phyloP scores from a whole-genome alignment of 352 stramenopile genomes.

The Globisporangium viniferum region DNA sequence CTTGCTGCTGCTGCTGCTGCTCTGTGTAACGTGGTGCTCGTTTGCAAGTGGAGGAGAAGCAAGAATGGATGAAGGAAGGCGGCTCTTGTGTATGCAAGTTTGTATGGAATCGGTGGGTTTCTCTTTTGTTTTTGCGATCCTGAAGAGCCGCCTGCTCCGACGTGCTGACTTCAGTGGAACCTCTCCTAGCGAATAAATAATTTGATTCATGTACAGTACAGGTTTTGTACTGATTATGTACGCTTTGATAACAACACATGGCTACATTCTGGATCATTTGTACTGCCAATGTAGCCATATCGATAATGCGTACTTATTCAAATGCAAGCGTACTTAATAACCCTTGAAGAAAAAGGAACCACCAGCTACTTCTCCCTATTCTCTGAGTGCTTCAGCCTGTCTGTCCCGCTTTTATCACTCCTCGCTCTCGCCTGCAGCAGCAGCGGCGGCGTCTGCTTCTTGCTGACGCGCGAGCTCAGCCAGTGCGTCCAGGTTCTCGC shows the following conservation, averaged over 20 bases:
- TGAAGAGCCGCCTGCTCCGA: neutral
- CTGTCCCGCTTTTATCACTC: neutral
- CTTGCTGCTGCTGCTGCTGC: neutral
- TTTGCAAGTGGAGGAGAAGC: neutral
- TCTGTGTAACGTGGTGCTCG: neutral
- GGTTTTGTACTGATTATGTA: too few relatives aligned
- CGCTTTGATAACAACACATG: neutral
- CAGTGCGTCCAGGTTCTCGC: conserved; percentile 46
- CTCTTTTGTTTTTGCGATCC: neutral
- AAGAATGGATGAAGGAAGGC: neutral
- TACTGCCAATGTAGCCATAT: neutral
- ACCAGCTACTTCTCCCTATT: too few relatives aligned
- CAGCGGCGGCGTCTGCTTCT: conserved; percentile 29
- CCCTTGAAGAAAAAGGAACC: neutral
- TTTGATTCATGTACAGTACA: neutral
- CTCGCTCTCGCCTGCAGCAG: conserved; percentile 2
- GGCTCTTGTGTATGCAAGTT: neutral
- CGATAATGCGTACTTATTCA: neutral
- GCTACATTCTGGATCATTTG: neutral
- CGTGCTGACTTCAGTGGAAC: neutral
- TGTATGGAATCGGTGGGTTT: neutral
- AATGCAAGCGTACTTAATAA: neutral
- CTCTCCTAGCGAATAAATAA: neutral
- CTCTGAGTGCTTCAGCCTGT: neutral
- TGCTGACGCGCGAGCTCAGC: conserved; percentile 37